Evolutionary conservation across 164 flowering plant genomes (phyloP), one percentile per base, ranked within the genome.

Genomic region (Magnolia officinalis): DNA sequence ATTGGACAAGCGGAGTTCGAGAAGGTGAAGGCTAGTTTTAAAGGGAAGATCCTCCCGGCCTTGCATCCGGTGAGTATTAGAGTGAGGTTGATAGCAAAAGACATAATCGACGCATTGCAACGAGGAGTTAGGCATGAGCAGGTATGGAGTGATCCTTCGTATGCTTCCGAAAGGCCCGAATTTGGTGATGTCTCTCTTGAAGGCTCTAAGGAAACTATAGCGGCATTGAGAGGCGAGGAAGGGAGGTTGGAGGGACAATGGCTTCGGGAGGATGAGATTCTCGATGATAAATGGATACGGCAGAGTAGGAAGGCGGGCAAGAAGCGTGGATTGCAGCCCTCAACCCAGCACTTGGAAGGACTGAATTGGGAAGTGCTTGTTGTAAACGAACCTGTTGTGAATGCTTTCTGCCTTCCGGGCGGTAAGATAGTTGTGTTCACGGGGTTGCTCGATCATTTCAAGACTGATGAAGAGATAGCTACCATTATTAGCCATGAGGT

Each of bases 331-430:
- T 51, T 74, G 0, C 72, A 75, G 26, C 67, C 92, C 4, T 80
- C 84, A 0, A 88, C 91, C 0, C 78, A 83, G 70, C 98, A 95
- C 83, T 84, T 95, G 81, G 95, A 92, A 2, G 93, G 91, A 10
- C 79, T 93, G 85, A 89, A 92, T 70, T 91, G 98, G 98, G 98
- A 95, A 76, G 87, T 95, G 55, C 26, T 95, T 73, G 97, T 95
- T 29, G 95, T 95, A 73, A 71, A 95, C 73, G 91, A 90, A 55
- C 92, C 93, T 29, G 67, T 88, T 67, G 88, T 95, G 4, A 95
- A 93, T 87, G 99, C 99, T 1, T 91, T 93, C 61, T 95, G 99
- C 76, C 83, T 93, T 71, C 99, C 99, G 6, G 98, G 97, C 51
- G 99, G 99, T 67, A 95, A 92, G 85, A 91, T 95, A 74, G 92